phyloP scores from a whole-genome alignment of 768 basidiomycete genomes.

The Brasilioporus rufonigricans region DNA sequence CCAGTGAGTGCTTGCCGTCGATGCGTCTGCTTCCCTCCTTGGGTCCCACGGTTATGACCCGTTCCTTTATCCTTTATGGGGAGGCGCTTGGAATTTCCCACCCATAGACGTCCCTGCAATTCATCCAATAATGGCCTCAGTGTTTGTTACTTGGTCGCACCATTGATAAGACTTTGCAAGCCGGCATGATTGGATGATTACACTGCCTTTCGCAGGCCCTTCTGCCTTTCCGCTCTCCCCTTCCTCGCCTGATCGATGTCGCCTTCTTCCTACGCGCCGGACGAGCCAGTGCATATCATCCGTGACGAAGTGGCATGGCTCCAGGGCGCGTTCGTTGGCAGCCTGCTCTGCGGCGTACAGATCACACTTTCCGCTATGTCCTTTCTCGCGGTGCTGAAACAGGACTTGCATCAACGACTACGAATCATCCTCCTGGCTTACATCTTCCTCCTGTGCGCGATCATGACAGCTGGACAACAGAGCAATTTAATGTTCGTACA shows the following conservation, averaged over 20 bases:
- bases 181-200: background rate
- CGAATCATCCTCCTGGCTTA: constrained; percentile 14
- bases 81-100: constrained; percentile 9
- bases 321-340: constrained; percentile 22
- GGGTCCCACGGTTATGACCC: background rate
- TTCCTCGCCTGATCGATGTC: constrained; percentile 6
- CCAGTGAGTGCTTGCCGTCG: too few relatives aligned
- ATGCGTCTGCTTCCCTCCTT: background rate
- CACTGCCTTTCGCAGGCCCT: constrained; percentile 5
- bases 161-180: constrained; percentile 3
- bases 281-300: background rate
- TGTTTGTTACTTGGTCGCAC: background rate
- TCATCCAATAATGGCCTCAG: background rate
- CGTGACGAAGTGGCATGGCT: constrained; percentile 18
- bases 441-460: constrained; percentile 10
- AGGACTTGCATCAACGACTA: constrained; percentile 6
- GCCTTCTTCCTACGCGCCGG: background rate
- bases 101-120: background rate
- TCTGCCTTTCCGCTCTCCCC: background rate
- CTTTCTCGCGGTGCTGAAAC: constrained; percentile 17
- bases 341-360: constrained; percentile 19
- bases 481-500: constrained; percentile 14
- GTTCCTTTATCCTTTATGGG: background rate
- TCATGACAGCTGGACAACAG: constrained; percentile 18
- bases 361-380: constrained; percentile 19